A percentile compares a stretch with the other conserved stretches of the same genome.
Conservation (phyloP, 768 basidiomycete species). For the Pholiota molesta region DNA sequence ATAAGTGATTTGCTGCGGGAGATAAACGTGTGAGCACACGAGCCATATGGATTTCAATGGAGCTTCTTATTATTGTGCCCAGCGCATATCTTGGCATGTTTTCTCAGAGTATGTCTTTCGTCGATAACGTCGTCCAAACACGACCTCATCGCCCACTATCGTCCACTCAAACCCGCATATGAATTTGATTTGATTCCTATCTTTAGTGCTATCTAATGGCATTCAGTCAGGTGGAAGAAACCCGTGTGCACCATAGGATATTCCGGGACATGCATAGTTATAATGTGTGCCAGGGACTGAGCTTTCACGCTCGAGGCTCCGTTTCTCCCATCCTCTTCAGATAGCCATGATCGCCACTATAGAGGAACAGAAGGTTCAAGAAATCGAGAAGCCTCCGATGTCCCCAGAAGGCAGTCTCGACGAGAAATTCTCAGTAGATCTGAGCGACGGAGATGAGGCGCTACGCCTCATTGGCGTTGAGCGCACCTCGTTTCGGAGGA, state of each 20-base stretch:
- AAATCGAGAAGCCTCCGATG: constrained; percentile 20
- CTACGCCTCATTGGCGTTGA: constrained; percentile 60
- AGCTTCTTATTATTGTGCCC: constrained; percentile 14
- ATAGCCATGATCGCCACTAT: constrained; percentile 19
- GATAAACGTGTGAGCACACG: constrained; percentile 20
- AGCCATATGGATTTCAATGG: constrained; percentile 3
- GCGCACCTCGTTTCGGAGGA: constrained; percentile 56
- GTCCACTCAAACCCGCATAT: constrained; percentile 8
- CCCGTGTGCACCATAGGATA: constrained; percentile 11
- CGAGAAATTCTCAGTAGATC: constrained; percentile 44
- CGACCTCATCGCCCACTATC: constrained; percentile 1
- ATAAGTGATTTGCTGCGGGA: constrained; percentile 9
- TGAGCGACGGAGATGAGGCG: constrained; percentile 58
- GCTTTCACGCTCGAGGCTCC: constrained; percentile 2
- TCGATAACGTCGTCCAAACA: constrained; percentile 2
- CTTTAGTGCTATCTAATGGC: constrained; percentile 16
- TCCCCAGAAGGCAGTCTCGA: constrained; percentile 22
- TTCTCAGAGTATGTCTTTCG: constrained; percentile 24
- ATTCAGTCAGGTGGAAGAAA: constrained; percentile 4
- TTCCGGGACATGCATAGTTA: constrained; percentile 4
- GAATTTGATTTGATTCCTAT: constrained; percentile 9
- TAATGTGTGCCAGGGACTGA: constrained; percentile 2
- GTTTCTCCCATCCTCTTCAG: constrained; percentile 7
- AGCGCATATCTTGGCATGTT: constrained; percentile 7
- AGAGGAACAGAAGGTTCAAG: constrained; percentile 20